phyloP scores from a whole-genome alignment of 495 filamentous ascomycete species.

The Xanthoparmelia taractica region DNA sequence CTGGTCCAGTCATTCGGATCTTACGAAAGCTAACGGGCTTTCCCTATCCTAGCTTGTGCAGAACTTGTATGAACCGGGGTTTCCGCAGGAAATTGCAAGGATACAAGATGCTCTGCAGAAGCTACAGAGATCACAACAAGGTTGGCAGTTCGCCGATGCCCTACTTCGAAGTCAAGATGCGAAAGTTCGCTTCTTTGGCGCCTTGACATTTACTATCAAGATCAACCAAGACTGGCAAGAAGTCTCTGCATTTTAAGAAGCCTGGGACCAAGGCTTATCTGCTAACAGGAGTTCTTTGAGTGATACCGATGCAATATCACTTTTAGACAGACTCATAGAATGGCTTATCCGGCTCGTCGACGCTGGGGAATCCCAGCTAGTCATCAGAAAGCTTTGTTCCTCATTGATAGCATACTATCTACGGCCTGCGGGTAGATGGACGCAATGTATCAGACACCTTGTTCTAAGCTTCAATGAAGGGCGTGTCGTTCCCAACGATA shows the following conservation, averaged over 20 bases:
- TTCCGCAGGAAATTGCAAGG: constrained; percentile 49
- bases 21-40: constrained; percentile 1
- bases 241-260: not conserved
- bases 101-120: constrained; percentile 71
- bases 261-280: constrained; percentile 19
- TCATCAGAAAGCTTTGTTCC: constrained; percentile 75
- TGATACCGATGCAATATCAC: constrained; percentile 50
- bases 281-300: constrained; percentile 49
- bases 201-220: constrained; percentile 86
- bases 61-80: constrained; percentile 64
- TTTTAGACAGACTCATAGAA: constrained; percentile 62
- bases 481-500: constrained; percentile 38
- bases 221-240: constrained; percentile 72
- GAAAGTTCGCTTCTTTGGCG: constrained; percentile 85
- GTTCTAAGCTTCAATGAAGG: constrained; percentile 52
- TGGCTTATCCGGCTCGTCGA: constrained; percentile 57
- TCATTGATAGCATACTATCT: constrained; percentile 74
- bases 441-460: constrained; percentile 59
- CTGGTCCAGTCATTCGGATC: not conserved
- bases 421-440: constrained; percentile 61
- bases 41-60: constrained; percentile 44
- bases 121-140: constrained; percentile 67
- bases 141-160: constrained; percentile 76
- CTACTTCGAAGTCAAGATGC: constrained; percentile 57
- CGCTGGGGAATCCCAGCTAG: constrained; percentile 53